Evolutionary conservation across 176 grass and related monocot species (phyloP).

Genomic region (Thalia dealbata): DNA sequence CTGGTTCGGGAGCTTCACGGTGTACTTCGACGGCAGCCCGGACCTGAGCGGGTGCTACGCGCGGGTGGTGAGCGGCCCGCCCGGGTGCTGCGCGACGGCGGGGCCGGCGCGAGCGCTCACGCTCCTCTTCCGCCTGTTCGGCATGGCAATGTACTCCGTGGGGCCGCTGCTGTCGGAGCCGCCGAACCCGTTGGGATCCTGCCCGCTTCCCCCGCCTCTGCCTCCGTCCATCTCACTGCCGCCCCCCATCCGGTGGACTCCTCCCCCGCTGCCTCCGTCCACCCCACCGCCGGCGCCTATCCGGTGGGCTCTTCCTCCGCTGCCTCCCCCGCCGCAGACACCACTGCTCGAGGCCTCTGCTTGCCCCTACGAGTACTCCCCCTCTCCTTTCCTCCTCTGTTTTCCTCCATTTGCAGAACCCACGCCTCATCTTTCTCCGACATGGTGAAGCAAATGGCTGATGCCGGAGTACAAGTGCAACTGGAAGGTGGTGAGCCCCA

Average conservation of each 20-base stretch:
- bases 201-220: constrained; percentile 30
- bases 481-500: constrained; percentile 64
- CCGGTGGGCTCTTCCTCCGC: neutral
- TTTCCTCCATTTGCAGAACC: neutral
- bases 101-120: constrained; percentile 36
- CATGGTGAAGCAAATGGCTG: constrained; percentile 29
- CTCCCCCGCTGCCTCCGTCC: neutral
- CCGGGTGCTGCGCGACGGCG: constrained; percentile 36
- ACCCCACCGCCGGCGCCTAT: constrained; percentile 12
- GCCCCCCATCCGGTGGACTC: neutral
- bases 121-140: constrained; percentile 55
- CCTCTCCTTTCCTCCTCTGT: neutral
- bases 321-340: neutral
- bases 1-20: constrained; percentile 66
- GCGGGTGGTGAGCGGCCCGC: constrained; percentile 45
- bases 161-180: constrained; percentile 64
- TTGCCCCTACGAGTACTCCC: constrained; percentile 48
- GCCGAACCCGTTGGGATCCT: constrained; percentile 38
- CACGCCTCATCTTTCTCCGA: neutral
- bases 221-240: too few relatives aligned
- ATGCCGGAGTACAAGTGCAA: constrained; percentile 39
- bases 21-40: constrained; percentile 56
- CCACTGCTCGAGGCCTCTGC: constrained; percentile 30
- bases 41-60: constrained; percentile 77
- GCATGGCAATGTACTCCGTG: constrained; percentile 55